Evolutionary conservation across 176 grass and related monocot species (phyloP), one percentile per base, ranked within the genome.

Genomic region (Musa troglodytarum): DNA sequence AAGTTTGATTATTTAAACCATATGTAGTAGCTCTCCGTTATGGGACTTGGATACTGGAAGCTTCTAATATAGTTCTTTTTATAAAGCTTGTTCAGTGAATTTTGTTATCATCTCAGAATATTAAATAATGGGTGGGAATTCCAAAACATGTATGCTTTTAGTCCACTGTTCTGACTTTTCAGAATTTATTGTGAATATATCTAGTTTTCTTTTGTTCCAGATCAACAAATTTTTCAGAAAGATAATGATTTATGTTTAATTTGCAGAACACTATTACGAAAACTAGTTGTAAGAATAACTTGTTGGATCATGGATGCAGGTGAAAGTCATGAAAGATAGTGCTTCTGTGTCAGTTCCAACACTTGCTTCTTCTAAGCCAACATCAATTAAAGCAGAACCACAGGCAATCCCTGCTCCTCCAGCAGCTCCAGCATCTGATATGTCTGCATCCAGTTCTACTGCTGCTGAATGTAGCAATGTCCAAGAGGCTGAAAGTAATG

Each of bases 401-500:
- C 87, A 88, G 79, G 12, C 79, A 68, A 63, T 43, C 22, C 49
- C 82, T 55, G 63, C 76, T 68, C 57, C 78, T 85, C 50, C 76
- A 63, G 78, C 80, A 56, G 76, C 78, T 59, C 71, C 69, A 2
- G 78, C 72, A 62, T 53, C 76, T 74, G 96, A 92, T 80, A 71
- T 69, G 67, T 84, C 86, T 88, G 55, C 81, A 63, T 84, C 86
- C 76, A 88, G 73, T 84, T 81, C 82, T 63, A 87, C 78, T 74
- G n/a, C 65, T 73, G 21, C 86, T 83, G 88, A 92, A 76, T 75
- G 75, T 29, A 87, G 70, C 74, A 88, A 78, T 85, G 83, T 81
- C 82, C 86, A 92, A 87, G 91, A 91, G 63, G 65, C 85, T 53
- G 96, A 95, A 82, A 91, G 96, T 99, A 88, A 67, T 17, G 8